Evolutionary conservation across 768 basidiomycete species (phyloP).

Genomic region (Auricularia heimuer): DNA sequence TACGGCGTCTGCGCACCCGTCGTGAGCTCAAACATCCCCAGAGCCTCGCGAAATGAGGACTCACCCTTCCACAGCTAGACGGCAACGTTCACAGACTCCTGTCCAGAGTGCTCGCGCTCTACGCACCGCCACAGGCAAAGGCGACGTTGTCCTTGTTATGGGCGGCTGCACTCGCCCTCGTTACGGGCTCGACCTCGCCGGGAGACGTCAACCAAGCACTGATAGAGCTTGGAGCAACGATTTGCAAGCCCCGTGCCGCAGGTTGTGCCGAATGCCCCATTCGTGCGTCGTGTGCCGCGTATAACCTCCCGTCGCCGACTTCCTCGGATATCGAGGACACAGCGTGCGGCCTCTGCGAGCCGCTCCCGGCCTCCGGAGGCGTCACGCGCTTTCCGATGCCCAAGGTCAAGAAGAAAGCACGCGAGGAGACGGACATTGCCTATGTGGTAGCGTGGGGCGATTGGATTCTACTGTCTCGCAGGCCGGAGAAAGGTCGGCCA

Average conservation of each 20-base stretch:
- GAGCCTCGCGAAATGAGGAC: not conserved
- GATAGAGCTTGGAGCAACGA: constrained; percentile 89
- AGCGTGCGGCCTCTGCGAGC: constrained; percentile 54
- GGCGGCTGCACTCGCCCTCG: constrained; percentile 62
- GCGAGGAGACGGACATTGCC: constrained; percentile 78
- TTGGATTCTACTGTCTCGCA: constrained; percentile 66
- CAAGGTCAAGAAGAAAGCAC: constrained; percentile 65
- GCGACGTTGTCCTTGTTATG: constrained; percentile 72
- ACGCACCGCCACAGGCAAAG: constrained; percentile 76
- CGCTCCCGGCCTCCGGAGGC: constrained; percentile 28
- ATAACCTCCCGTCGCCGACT: constrained; percentile 17
- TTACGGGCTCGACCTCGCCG: constrained; percentile 44
- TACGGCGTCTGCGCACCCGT: constrained; percentile 78
- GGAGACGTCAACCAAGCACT: constrained; percentile 89
- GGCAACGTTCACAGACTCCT: constrained; percentile 86
- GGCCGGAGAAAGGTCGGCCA: constrained; percentile 70
- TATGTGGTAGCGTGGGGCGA: constrained; percentile 74
- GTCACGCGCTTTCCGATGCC: constrained; percentile 87
- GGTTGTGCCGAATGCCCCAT: constrained; percentile 66
- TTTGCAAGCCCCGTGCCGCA: constrained; percentile 82
- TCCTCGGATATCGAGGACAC: not conserved
- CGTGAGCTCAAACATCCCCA: constrained; percentile 36
- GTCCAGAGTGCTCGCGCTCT: constrained; percentile 70
- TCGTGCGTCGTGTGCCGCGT: constrained; percentile 57
- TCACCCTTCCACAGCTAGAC: constrained; percentile 48